phyloP scores from a whole-genome alignment of 108 stramenopile species.

The Cyclotella kingstonii region DNA sequence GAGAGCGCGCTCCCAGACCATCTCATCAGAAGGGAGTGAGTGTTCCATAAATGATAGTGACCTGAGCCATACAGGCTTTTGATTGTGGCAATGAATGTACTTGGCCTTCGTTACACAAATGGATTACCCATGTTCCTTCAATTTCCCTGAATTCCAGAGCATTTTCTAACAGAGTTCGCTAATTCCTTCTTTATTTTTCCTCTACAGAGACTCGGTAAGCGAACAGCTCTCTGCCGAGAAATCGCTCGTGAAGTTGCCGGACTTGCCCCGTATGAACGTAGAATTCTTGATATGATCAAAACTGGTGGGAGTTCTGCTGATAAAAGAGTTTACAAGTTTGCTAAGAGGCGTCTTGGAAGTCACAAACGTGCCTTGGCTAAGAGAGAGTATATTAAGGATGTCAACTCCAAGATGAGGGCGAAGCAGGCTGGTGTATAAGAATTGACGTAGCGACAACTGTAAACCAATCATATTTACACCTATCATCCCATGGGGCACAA shows the following conservation, averaged over 20 bases:
- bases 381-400: constrained; percentile 97
- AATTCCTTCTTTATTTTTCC: background rate
- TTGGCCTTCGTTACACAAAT: background rate
- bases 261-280: constrained; percentile 97
- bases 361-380: constrained; percentile 98
- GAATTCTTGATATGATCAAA: constrained; percentile 99
- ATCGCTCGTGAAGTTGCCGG: constrained; percentile 98
- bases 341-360: constrained; percentile 97
- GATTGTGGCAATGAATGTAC: background rate
- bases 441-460: background rate
- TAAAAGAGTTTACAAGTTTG: constrained; percentile 99
- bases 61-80: background rate
- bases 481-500: too few relatives aligned
- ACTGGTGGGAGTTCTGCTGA: constrained; percentile 95
- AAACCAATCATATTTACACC: too few relatives aligned
- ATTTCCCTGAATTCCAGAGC: too few relatives aligned
- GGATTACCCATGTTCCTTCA: background rate
- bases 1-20: constrained; percentile 63
- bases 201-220: constrained; percentile 67
- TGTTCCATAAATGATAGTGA: constrained; percentile 7
- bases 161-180: background rate
- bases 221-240: constrained; percentile 79
- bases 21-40: constrained; percentile 77
- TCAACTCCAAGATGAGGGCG: constrained; percentile 87
- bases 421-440: constrained; percentile 69